Evolutionary conservation across 2,329 filamentous ascomycete species (phyloP), one percentile per base, ranked within the genome.

Genomic region (Westerdykella sp.): DNA sequence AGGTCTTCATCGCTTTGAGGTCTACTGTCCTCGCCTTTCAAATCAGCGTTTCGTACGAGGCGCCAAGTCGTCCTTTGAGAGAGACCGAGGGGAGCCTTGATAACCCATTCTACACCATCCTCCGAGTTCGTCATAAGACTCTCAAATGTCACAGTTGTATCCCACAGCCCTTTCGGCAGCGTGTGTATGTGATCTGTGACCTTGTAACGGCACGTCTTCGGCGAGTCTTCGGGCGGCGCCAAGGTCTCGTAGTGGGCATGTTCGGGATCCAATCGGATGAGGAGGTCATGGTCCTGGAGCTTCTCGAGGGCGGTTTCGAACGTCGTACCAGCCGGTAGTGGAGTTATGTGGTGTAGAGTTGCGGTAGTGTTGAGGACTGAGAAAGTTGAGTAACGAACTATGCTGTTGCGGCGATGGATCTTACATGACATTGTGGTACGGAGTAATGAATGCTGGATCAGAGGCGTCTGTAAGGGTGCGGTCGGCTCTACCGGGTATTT

Each of bases 121-220:
- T 59, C 57, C 3, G 53, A 55, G 25, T 67, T 49, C 1, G 63
- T 67, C 13, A 67, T 64, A 9, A 60, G 48, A 1, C 56, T 51
- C 37, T 64, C 58, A 32, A 66, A 67, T 4, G 54, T 57, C 1
- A 67, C 62, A 0, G 59, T 65, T 1, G 62, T 57, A 44, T 61
- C 62, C 63, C 63, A 67, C 1, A 67, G 55, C 0, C 65, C 63
- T 13, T 56, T 56, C 5, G 56, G 64, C 3, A 67, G 54, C 2
- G 62, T 56, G 40, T 64, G 60, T 61, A 67, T 64, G 43, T 61
- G 51, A 47, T 67, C 63, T 2, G 63, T 67, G 4, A 67, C 56
- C 45, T 60, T 60, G 53, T 67, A 67, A 32, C 60, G 52, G 42
- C 67, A 66, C 6, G 63, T 57, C 7, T 53, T 28, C 12, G 55